A percentile compares a stretch with the other conserved stretches of the same genome.
These are phyloP conservation scores for Suhomyces choctaworum DNA, from an alignment of 1,139 yeast genomes.

Conservation along the genomic window DNA sequence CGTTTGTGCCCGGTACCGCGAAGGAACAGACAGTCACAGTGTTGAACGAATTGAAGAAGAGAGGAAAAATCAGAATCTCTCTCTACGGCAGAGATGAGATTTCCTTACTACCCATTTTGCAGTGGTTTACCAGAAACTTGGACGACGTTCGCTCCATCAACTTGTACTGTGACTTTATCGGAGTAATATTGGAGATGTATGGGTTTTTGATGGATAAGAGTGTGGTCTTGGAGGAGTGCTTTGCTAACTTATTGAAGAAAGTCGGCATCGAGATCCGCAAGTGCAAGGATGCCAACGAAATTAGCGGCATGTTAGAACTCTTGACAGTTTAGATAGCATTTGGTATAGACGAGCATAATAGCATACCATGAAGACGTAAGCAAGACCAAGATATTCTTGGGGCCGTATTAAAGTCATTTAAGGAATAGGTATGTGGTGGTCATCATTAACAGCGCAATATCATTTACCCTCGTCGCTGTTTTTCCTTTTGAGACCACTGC, in stretches of 20 bases:
- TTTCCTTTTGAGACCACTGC: background rate
- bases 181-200: conserved; percentile 78
- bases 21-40: conserved; percentile 80
- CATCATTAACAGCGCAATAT: too few species aligned
- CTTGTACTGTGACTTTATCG: conserved; percentile 80
- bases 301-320: conserved; percentile 91
- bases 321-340: conserved; percentile 44
- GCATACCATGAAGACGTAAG: background rate
- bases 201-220: conserved; percentile 70
- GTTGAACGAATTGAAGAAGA: conserved; percentile 75
- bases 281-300: conserved; percentile 84
- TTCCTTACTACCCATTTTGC: conserved; percentile 77
- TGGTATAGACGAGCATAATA: background rate
- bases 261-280: conserved; percentile 69
- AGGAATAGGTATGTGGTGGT: too few species aligned
- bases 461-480: too few species aligned
- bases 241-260: conserved; percentile 58
- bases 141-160: conserved; percentile 79
- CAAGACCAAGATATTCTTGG: conserved; percentile 3
- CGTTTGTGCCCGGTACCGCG: conserved; percentile 74
- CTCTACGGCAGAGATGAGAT: conserved; percentile 82
- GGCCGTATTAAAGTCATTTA: too few species aligned
- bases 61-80: conserved; percentile 84
- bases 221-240: conserved; percentile 75
- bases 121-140: conserved; percentile 75